Percentiles rank a stretch among this genome's conserved stretches.
Evolutionary conservation across 768 basidiomycete species (phyloP).

Genomic region (Psilocybe sp.): DNA sequence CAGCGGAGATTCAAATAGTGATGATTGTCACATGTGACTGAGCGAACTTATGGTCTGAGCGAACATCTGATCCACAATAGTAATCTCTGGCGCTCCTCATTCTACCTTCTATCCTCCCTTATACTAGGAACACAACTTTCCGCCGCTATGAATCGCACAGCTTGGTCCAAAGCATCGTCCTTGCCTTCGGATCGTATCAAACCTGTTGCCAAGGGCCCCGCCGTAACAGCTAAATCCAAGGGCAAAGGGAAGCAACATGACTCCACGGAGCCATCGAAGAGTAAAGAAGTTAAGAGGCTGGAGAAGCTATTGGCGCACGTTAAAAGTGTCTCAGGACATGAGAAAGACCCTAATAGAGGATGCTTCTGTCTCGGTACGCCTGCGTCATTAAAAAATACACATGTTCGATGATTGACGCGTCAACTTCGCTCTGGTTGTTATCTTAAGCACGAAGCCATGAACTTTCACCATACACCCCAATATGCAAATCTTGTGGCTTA

Average conservation of each 20-base stretch:
- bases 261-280: constrained; percentile 37
- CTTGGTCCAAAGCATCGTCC: constrained; percentile 42
- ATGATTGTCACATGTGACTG: too few species aligned
- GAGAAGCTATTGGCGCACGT: constrained; percentile 45
- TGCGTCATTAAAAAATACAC: neutral
- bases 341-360: constrained; percentile 57
- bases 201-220: constrained; percentile 10
- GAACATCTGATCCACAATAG: too few species aligned
- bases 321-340: constrained; percentile 25
- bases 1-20: too few species aligned
- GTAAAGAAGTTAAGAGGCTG: constrained; percentile 43
- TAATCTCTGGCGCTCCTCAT: too few species aligned
- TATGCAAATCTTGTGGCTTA: constrained; percentile 59
- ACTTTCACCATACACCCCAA: constrained; percentile 53
- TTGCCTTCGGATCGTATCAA: constrained; percentile 56
- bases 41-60: too few species aligned
- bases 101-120: neutral
- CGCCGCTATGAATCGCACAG: constrained; percentile 34
- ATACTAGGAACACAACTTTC: neutral
- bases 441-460: constrained; percentile 50
- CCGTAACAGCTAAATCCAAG: constrained; percentile 23
- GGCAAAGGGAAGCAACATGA: constrained; percentile 33
- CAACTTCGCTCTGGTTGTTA: neutral
- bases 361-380: constrained; percentile 67
- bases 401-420: neutral